Evolutionary conservation across 768 basidiomycete genomes (phyloP).

Genomic region (Tulasnella sp.): DNA sequence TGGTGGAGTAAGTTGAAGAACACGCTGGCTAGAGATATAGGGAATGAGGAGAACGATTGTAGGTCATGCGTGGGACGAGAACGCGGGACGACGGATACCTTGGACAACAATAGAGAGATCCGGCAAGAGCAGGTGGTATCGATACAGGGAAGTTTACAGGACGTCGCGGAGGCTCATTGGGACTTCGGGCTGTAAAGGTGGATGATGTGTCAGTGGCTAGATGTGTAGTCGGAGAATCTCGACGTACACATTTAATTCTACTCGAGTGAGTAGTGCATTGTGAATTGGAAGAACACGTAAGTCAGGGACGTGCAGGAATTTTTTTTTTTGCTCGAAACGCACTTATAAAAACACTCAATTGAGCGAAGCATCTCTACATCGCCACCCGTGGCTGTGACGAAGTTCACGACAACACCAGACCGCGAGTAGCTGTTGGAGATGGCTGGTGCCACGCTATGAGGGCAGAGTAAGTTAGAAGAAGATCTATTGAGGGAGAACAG

Average conservation of each 20-base stretch:
- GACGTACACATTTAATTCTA: conserved; percentile 82
- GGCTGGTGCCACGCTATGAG: conserved; percentile 66
- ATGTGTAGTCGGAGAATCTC: neutral
- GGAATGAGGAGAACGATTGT: too few relatives aligned
- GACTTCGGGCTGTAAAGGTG: conserved; percentile 64
- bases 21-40: neutral
- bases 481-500: neutral
- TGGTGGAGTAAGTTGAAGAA: neutral
- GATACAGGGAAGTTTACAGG: conserved; percentile 43
- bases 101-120: neutral
- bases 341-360: conserved; percentile 99
- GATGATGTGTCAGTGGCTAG: conserved; percentile 22
- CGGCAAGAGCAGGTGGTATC: conserved; percentile 20
- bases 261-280: neutral
- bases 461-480: conserved; percentile 8
- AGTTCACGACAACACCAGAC: conserved; percentile 89
- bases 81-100: neutral
- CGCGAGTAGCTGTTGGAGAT: conserved; percentile 76
- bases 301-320: neutral
- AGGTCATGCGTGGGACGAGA: neutral
- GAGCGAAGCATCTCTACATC: conserved; percentile 97
- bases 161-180: conserved; percentile 83
- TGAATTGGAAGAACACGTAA: neutral
- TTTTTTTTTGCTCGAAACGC: conserved; percentile 23
- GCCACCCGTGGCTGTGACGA: conserved; percentile 93